Percentiles rank a stretch among this genome's conserved stretches.
Evolutionary conservation across 306 rosid genomes (phyloP).

Genomic region (Pterocarpus santalinus): DNA sequence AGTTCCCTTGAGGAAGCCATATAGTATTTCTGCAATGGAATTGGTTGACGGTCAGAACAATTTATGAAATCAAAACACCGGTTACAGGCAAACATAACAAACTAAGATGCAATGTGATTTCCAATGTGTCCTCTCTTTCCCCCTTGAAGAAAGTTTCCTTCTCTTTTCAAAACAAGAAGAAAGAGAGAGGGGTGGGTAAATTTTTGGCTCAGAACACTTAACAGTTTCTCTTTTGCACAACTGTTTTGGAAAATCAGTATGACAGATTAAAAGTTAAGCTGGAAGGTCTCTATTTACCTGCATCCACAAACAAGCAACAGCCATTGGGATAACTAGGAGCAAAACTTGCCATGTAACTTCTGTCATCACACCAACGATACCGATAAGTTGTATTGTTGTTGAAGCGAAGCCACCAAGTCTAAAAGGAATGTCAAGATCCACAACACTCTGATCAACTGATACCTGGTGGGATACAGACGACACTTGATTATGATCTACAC

Average conservation of each 20-base stretch:
- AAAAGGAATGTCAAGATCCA: slow-evolving; percentile 99
- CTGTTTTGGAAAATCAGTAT: background rate
- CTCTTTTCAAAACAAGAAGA: background rate
- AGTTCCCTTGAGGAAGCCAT: slow-evolving; percentile 99
- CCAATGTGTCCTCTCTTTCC: slow-evolving; percentile 1
- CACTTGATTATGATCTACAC: slow-evolving; percentile 40
- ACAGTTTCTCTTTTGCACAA: slow-evolving; percentile 25
- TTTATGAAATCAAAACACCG: slow-evolving; percentile 19
- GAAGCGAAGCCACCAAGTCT: slow-evolving; percentile 99
- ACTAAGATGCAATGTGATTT: background rate
- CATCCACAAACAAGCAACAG: slow-evolving; percentile 98
- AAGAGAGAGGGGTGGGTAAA: background rate
- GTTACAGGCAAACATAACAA: slow-evolving; percentile 27
- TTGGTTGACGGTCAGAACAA: slow-evolving; percentile 37
- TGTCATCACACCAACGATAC: slow-evolving; percentile 98
- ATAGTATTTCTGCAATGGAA: slow-evolving; percentile 83
- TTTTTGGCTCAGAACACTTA: background rate
- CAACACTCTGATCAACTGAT: slow-evolving; percentile 97
- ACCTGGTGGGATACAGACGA: slow-evolving; percentile 66
- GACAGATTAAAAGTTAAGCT: slow-evolving; percentile 35
- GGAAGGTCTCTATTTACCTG: slow-evolving; percentile 72
- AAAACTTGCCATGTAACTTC: slow-evolving; percentile 96
- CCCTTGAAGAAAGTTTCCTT: background rate
- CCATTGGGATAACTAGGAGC: slow-evolving; percentile 97
- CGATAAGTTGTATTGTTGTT: slow-evolving; percentile 93